Evolutionary conservation across 306 rosid genomes (phyloP).

Genomic region (Senna siamea): DNA sequence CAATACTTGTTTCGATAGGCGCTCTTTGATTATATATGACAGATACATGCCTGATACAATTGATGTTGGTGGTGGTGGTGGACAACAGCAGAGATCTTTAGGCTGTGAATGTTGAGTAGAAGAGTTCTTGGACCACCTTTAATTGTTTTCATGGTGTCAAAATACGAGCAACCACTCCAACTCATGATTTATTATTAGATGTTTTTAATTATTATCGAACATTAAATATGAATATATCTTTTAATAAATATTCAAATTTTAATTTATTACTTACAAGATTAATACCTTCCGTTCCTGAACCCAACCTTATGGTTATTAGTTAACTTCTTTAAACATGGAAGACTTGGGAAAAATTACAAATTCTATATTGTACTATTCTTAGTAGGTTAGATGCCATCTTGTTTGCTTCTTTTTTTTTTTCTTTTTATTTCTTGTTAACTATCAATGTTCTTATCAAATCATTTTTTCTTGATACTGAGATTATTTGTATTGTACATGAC

Average conservation of each 20-base stretch:
- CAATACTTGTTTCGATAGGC: constrained; percentile 15
- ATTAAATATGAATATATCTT: too few species aligned
- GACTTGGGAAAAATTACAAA: constrained; percentile 34
- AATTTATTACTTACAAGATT: too few species aligned
- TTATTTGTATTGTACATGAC: too few species aligned
- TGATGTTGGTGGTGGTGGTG: constrained; percentile 66
- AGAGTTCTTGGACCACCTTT: constrained; percentile 14
- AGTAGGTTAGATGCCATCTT: constrained; percentile 35
- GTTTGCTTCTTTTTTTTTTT: constrained; percentile 15
- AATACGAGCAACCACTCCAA: too few species aligned
- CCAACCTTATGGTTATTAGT: too few species aligned
- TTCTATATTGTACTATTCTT: constrained; percentile 47
- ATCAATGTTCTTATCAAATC: constrained; percentile 26
- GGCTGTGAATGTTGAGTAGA: constrained; percentile 79
- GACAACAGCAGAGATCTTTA: constrained; percentile 80
- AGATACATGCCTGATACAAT: constrained; percentile 89
- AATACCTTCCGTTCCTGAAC: too few species aligned
- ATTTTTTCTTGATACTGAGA: too few species aligned
- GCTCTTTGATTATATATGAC: constrained; percentile 39
- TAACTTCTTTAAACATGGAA: constrained; percentile 16
- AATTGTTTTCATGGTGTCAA: too few species aligned
- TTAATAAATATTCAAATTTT: too few species aligned
- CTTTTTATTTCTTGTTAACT: constrained; percentile 36
- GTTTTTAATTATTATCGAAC: too few species aligned
- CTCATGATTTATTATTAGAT: too few species aligned